These are phyloP conservation scores for Lactifluus hygrophoroides DNA, from an alignment of 768 basidiomycete genomes.

Conservation along the genomic window DNA sequence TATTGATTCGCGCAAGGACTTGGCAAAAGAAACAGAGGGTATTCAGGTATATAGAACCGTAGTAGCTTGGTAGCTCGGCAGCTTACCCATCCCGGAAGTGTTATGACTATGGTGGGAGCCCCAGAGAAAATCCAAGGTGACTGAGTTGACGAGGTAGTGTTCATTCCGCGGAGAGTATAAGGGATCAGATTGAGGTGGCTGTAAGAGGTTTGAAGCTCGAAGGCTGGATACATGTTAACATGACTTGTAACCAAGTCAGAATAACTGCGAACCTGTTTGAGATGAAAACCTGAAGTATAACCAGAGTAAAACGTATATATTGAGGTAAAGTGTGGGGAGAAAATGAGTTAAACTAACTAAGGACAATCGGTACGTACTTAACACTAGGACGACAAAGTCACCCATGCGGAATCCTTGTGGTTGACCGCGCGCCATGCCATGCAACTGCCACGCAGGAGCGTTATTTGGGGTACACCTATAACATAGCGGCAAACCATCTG, in stretches of 20 bases:
- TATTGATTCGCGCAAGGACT: constrained; percentile 8
- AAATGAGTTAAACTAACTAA: neutral
- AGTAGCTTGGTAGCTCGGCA: neutral
- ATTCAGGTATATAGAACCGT: neutral
- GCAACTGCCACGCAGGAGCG: neutral
- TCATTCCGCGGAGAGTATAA: constrained; percentile 11
- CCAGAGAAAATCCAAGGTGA: constrained; percentile 14
- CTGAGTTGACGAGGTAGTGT: neutral
- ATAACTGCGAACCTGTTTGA: neutral
- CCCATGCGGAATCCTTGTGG: neutral
- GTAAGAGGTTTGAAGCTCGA: neutral
- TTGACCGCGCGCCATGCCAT: neutral
- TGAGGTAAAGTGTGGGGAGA: neutral
- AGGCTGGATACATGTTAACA: no score
- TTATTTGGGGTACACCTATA: neutral
- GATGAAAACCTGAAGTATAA: no score
- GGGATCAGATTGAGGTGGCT: neutral
- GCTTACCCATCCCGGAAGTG: constrained; percentile 15
- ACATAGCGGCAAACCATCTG: neutral
- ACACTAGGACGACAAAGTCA: neutral
- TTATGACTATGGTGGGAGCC: neutral
- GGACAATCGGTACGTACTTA: neutral
- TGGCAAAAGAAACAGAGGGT: neutral
- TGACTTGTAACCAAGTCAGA: neutral
- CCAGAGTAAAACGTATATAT: no score